Percentiles rank a stretch among this genome's conserved stretches.
These are phyloP conservation scores for Linderina pennispora DNA, from an alignment of 192 early-diverging fungal genomes.

Conservation along the genomic window DNA sequence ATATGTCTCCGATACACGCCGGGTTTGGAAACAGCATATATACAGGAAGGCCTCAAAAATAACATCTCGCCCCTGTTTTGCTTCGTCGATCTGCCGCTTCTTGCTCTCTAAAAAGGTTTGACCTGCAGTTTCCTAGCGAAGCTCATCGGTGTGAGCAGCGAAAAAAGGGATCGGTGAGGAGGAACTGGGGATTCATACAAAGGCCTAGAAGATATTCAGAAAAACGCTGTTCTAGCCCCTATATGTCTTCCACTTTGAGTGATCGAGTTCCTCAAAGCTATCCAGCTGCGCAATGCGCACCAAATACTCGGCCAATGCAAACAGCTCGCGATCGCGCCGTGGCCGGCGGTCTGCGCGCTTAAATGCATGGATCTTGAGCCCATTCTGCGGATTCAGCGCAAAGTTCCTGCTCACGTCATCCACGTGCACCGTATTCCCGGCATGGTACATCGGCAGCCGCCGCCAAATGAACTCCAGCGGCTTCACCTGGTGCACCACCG, in stretches of 20 bases:
- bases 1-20: no score
- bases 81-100: no score
- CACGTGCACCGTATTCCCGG: slow-evolving; percentile 60
- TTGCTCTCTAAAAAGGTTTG: no score
- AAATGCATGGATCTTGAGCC: slow-evolving; percentile 61
- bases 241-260: slow-evolving; percentile 49
- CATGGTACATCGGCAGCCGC: slow-evolving; percentile 48
- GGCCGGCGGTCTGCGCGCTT: slow-evolving; percentile 48
- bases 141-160: no score
- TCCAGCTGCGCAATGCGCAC: slow-evolving; percentile 47
- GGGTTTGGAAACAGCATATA: no score
- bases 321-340: slow-evolving; percentile 52
- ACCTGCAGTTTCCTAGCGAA: no score
- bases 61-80: no score
- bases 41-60: no score
- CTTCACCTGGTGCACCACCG: slow-evolving; percentile 62
- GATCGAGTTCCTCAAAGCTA: slow-evolving; percentile 55
- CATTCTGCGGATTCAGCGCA: slow-evolving; percentile 63
- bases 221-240: no score
- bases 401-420: slow-evolving; percentile 73
- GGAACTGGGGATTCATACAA: no score
- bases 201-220: no score
- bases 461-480: slow-evolving; percentile 62
- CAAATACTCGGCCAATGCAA: slow-evolving; percentile 54
- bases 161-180: no score